Percentiles rank a stretch among this genome's conserved stretches.
phyloP scores from a whole-genome alignment of 805 yeast genomes.

The Hanseniaspora lindneri region DNA sequence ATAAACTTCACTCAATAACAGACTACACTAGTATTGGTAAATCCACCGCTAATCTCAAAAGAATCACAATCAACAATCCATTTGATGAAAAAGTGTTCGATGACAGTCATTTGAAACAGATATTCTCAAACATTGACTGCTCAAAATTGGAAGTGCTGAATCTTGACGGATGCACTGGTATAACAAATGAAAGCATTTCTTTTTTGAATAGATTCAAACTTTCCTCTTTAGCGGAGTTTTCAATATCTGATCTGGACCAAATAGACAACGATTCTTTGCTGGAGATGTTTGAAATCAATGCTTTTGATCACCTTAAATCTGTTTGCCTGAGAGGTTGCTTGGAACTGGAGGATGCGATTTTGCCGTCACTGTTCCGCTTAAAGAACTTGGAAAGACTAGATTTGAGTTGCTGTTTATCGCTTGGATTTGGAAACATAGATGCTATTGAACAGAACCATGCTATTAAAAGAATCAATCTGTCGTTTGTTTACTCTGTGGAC shows the following conservation, averaged over 20 bases:
- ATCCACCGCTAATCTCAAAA: constrained; percentile 37
- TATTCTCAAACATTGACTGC: constrained; percentile 48
- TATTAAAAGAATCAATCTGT: constrained; percentile 57
- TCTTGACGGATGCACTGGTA: constrained; percentile 59
- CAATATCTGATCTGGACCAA: constrained; percentile 48
- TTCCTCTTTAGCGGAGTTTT: constrained; percentile 38
- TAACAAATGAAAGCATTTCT: constrained; percentile 55
- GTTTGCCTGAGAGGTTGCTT: constrained; percentile 56
- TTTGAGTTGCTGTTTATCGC: constrained; percentile 55
- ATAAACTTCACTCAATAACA: constrained; percentile 61
- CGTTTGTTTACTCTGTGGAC: constrained; percentile 69
- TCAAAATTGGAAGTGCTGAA: constrained; percentile 43
- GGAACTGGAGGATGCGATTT: constrained; percentile 49
- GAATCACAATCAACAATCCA: constrained; percentile 60
- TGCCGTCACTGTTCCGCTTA: constrained; percentile 50
- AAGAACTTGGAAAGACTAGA: constrained; percentile 51
- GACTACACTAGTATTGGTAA: constrained; percentile 57
- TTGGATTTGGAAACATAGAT: constrained; percentile 42
- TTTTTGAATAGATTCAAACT: constrained; percentile 44
- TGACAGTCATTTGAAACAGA: constrained; percentile 53
- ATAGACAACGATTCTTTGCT: constrained; percentile 58
- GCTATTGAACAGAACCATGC: constrained; percentile 40
- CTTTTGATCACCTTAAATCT: constrained; percentile 47
- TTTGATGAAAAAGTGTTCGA: constrained; percentile 49
- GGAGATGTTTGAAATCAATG: constrained; percentile 37